Percentiles rank a stretch among this genome's conserved stretches.
These are phyloP conservation scores for Lithospermum erythrorhizon DNA, from an alignment of 257 asterid genomes.

Conservation along the genomic window DNA sequence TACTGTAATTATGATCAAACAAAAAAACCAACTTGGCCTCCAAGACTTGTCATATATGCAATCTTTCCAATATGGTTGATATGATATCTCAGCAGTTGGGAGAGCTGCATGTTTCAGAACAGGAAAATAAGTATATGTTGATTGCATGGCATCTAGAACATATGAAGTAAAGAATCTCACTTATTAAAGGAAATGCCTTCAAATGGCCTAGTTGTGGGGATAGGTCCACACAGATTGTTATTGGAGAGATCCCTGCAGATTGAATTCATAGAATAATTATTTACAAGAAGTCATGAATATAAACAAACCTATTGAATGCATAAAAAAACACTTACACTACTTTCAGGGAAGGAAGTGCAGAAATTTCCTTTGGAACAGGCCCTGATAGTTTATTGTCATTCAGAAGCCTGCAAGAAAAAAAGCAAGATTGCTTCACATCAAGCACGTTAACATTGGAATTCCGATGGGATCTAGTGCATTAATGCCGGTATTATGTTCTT, in stretches of 20 bases:
- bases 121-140: not conserved
- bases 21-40: too few species aligned
- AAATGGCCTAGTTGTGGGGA: constrained; percentile 80
- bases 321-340: constrained; percentile 52
- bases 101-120: constrained; percentile 35
- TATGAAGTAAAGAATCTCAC: constrained; percentile 32
- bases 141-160: not conserved
- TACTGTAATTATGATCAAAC: too few species aligned
- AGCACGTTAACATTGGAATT: too few species aligned
- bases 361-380: constrained; percentile 52
- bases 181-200: constrained; percentile 86
- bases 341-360: constrained; percentile 52
- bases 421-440: too few species aligned
- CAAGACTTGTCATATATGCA: too few species aligned
- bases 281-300: not conserved
- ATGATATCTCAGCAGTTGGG: too few species aligned
- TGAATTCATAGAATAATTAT: constrained; percentile 6
- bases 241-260: constrained; percentile 76
- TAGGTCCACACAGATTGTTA: constrained; percentile 77
- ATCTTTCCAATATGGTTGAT: too few species aligned
- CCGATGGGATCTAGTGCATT: too few species aligned
- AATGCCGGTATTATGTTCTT: too few species aligned
- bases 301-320: not conserved
- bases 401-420: constrained; percentile 45
- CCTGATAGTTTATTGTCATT: constrained; percentile 62